Evolutionary conservation across 2,329 filamentous ascomycete species (phyloP), one percentile per base, ranked within the genome.

Genomic region (Zalaria sp.): DNA sequence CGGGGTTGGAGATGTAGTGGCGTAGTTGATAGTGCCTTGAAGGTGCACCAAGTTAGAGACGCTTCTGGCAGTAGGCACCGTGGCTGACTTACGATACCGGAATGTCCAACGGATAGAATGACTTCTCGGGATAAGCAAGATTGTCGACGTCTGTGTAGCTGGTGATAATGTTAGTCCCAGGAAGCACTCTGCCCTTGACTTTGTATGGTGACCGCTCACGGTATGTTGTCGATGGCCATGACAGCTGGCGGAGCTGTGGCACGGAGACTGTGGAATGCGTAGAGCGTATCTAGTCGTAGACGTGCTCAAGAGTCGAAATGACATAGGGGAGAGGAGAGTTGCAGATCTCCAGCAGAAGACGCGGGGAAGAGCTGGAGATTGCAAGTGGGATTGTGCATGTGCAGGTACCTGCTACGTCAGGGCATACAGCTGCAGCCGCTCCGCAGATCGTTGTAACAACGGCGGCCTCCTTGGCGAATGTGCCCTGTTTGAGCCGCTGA

Each of bases 21-120:
- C 89, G 84, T 37, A 98, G 71, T 64, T 91, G 84, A 79, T 82
- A 88, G 63, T 91, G 84, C 50, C 82, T 88, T 53, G 2, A 3
- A n/a, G 10, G 27, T 5, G 35, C 25, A 38, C 11, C 26, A 27
- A 31, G 35, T 34, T 10, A 41, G 4, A 25, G 3, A 37, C 38
- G 39, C 36, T 31, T 25, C 11, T 27, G 10, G 27, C 7, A 38
- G 27, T 25, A 11, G 34, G 35, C 50, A 41, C n/a, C 25, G 27
- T 44, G 34, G 39, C 67, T 9, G n/a, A 51, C 64, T 55, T 54
- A 68, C 64, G 64, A 64, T 35, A 71, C 63, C 34, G 66, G 66
- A 42, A 71, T 70, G 49, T 60, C 61, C 46, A 66, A 56, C 11
- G 64, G 62, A 50, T 67, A 69, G 62, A 67, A 69, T 34, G 57